A percentile compares a stretch with the other conserved stretches of the same genome.
Conservation (phyloP, 768 basidiomycete genomes). For the Mycena metata region DNA sequence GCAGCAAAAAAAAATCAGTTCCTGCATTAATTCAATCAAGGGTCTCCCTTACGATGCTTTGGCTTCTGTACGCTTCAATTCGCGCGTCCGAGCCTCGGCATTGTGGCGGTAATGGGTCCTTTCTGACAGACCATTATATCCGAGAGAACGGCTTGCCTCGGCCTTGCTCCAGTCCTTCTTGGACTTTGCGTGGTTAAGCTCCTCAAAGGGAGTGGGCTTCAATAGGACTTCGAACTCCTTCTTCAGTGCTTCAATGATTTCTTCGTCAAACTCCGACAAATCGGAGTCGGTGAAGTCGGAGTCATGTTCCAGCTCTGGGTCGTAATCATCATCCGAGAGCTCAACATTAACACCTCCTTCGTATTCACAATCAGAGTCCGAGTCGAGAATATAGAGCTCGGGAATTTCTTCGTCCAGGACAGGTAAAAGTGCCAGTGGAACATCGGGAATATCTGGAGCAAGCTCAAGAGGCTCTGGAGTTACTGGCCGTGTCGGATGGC, state of each 20-base stretch:
- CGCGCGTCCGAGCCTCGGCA: background rate
- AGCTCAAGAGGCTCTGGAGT: background rate
- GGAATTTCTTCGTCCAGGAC: too few species aligned
- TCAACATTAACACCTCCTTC: conserved; percentile 4
- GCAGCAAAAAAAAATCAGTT: background rate
- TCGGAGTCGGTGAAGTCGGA: background rate
- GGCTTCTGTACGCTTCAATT: too few species aligned
- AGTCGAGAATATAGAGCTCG: background rate
- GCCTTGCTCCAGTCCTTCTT: conserved; percentile 1
- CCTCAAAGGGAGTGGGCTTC: background rate
- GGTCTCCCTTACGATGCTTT: conserved; percentile 14
- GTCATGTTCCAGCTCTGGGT: background rate
- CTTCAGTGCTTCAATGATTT: conserved; percentile 13
- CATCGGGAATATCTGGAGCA: background rate
- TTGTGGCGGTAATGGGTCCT: background rate
- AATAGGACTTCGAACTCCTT: background rate
- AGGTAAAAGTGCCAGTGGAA: too few species aligned
- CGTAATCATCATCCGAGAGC: background rate
- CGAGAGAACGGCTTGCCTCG: conserved; percentile 1
- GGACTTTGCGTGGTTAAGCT: background rate
- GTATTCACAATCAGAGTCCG: conserved; percentile 9
- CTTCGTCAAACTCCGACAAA: conserved; percentile 17
- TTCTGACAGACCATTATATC: conserved; percentile 5
- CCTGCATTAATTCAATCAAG: background rate
- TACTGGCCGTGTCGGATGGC: background rate